Evolutionary conservation across 2,329 filamentous ascomycete species (phyloP), one percentile per base, ranked within the genome.

Genomic region (Ramularia collo-cygni): DNA sequence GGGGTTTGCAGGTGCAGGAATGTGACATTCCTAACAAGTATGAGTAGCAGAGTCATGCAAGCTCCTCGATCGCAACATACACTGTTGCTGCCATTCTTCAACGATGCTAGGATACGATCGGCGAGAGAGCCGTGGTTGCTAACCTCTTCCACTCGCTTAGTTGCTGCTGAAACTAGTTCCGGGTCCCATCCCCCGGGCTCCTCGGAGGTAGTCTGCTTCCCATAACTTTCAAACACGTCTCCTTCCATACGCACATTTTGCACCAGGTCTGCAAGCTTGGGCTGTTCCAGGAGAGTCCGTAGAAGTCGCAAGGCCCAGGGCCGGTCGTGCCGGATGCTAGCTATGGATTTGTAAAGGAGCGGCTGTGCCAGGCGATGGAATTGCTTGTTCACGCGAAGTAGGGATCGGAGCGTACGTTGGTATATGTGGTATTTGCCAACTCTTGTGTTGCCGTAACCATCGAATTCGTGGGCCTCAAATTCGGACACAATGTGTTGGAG

Each of bases 341-440:
- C 6, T 19, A 19, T 28, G 40, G 33, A 27, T 15, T 21, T 18
- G 21, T 31, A 44, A 17, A 44, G 18, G 4, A 40, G 15, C 8
- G 42, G 42, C 21, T 41, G 38, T 16, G 38, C 42, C 33, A 41
- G n/a, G 8, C 38, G 34, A 28, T 28, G 29, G 35, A 29, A 34
- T 17, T 38, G 28, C 34, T 35, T 38, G 42, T 24, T 41, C 16
- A 27, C 15, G n/a, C n/a, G 12, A 30, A 35, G 38, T n/a, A 44
- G n/a, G n/a, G 38, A n/a, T 8, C 16, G 8, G 3, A 44, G 28
- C 12, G 26, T 41, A 31, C 30, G 14, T 14, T 24, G 26, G 12
- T 24, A 13, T 3, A 19, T 13, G 9, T 24, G 27, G 12, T 41
- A 24, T 12, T 35, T 27, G 28, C 14, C 12, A 10, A 10, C 6